Conservation (phyloP, 371 early-diverging fungal genomes). For the Mortierella sp. region DNA sequence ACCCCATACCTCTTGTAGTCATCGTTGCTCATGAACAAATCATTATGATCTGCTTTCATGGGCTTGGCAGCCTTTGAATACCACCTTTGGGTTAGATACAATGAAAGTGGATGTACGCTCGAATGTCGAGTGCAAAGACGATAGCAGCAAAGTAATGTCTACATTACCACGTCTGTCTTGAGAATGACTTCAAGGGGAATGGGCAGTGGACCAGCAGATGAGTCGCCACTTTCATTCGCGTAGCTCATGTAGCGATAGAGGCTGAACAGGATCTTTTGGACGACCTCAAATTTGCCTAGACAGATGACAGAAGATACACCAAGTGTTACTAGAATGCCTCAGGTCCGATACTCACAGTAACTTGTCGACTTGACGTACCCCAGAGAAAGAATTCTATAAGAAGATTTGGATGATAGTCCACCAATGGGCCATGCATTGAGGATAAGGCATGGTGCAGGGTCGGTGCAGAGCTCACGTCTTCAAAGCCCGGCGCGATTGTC, state of each 20-base stretch:
- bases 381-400: slow-evolving; percentile 80
- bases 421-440: slow-evolving; percentile 68
- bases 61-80: slow-evolving; percentile 30
- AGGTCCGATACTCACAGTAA: neutral
- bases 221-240: slow-evolving; percentile 58
- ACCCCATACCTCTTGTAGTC: slow-evolving; percentile 28
- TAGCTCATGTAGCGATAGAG: slow-evolving; percentile 63
- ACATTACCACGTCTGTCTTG: slow-evolving; percentile 61
- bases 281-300: slow-evolving; percentile 73
- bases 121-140: no score
- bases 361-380: slow-evolving; percentile 59
- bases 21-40: slow-evolving; percentile 27
- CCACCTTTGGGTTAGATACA: no score
- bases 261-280: slow-evolving; percentile 66
- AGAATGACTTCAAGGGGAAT: slow-evolving; percentile 63
- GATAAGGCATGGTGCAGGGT: slow-evolving; percentile 68
- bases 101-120: no score
- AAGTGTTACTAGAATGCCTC: no score
- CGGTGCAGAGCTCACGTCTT: slow-evolving; percentile 56
- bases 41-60: slow-evolving; percentile 30
- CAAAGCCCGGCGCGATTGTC: slow-evolving; percentile 39
- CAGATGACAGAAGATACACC: neutral
- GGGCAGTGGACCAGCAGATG: slow-evolving; percentile 59
- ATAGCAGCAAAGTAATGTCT: neutral
- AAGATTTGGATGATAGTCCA: slow-evolving; percentile 83